phyloP scores from a whole-genome alignment of 768 basidiomycete species.

The Lactarius hengduanensis region DNA sequence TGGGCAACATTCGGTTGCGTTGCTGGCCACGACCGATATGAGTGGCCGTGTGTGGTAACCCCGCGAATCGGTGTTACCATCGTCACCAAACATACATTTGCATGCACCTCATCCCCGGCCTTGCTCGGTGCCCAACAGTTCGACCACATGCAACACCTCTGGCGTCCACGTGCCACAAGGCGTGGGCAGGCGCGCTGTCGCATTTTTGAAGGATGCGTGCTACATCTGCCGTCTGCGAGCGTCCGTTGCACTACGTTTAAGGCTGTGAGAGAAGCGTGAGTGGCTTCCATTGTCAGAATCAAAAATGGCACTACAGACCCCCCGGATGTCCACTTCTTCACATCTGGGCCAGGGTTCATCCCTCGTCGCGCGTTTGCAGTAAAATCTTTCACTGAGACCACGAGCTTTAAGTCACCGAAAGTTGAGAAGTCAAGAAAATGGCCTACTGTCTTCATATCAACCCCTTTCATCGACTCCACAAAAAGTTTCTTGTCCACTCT shows the following conservation, averaged over 20 bases:
- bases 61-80: too few relatives aligned
- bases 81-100: too few relatives aligned
- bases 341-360: constrained; percentile 31
- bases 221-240: constrained; percentile 59
- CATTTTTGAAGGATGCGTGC: constrained; percentile 60
- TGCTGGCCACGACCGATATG: too few relatives aligned
- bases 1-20: too few relatives aligned
- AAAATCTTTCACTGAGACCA: constrained; percentile 37
- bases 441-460: constrained; percentile 16
- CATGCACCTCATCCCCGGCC: constrained; percentile 69
- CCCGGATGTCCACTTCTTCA: constrained; percentile 35
- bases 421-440: not conserved
- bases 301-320: constrained; percentile 3
- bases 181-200: constrained; percentile 58
- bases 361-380: constrained; percentile 31
- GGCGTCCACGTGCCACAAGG: constrained; percentile 75
- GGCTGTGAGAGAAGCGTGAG: constrained; percentile 22
- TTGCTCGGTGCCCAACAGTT: constrained; percentile 67
- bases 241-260: constrained; percentile 37
- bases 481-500: constrained; percentile 12
- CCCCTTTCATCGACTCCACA: not conserved
- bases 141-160: constrained; percentile 60
- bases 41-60: too few relatives aligned
- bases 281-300: not conserved
- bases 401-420: constrained; percentile 11